These are phyloP conservation scores for Kalaharituber pfeilii DNA, from an alignment of 2,329 filamentous ascomycete genomes.

Conservation along the genomic window DNA sequence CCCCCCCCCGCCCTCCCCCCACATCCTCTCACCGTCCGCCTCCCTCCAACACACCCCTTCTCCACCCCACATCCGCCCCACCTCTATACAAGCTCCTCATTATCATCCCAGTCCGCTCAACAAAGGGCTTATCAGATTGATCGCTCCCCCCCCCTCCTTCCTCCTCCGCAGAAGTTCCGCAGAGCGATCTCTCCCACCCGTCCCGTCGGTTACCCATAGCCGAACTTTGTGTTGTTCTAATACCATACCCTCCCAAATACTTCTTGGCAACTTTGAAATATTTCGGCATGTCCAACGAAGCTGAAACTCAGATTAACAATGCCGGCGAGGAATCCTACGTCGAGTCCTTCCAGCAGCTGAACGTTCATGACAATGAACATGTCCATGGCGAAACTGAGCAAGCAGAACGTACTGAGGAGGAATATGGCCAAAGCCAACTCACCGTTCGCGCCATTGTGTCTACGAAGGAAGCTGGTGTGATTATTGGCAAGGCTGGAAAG, in stretches of 20 bases:
- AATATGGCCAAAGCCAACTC: constrained; percentile 82
- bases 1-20: background rate
- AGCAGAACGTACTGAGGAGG: constrained; percentile 83
- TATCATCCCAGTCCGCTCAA: background rate
- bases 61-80: background rate
- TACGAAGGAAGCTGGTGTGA: constrained; percentile 95
- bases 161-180: background rate
- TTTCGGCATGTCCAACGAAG: background rate
- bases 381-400: constrained; percentile 53
- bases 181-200: background rate
- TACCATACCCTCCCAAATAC: no score
- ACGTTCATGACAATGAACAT: constrained; percentile 43
- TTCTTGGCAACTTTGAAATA: background rate
- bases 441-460: constrained; percentile 95
- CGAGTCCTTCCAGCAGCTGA: constrained; percentile 37
- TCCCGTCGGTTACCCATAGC: background rate
- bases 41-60: background rate
- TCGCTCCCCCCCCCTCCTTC: background rate
- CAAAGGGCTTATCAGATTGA: background rate
- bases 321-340: constrained; percentile 5
- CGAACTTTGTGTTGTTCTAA: background rate
- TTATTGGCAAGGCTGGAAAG: constrained; percentile 97
- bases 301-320: background rate
- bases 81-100: background rate
- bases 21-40: background rate